Base-by-base conservation (phyloP, 257 asterid genomes). In the Solanum neorickii region DNA sequence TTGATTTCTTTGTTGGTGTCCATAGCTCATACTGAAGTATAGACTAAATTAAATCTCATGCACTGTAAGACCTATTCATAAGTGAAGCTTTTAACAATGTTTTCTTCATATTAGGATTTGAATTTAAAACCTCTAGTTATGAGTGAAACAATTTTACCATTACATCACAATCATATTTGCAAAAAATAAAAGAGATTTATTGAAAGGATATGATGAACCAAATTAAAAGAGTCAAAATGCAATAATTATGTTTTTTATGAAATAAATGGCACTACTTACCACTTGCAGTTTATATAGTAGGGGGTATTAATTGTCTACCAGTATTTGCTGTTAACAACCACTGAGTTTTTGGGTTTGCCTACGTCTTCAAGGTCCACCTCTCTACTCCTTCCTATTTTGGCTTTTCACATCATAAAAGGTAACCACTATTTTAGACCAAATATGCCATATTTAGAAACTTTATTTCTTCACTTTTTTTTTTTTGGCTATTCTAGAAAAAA, bases 91-190 rank as follows among this genome's bases (percentile, higher is more conserved):
- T 1, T 3, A 49, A 49, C 0, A 49, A 4, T 2, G 0, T 12
- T 46, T 12, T 46, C 0, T 15, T 49, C 60, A 49, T 49, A 49
- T 21, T 3, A 49, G 0, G 0, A 16, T 16, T 49, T 16, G 3
- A 49, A 15, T 0, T 49, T 3, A 16, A 49, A 14, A 49, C 0
- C 0, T 49, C 9, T 49, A 0, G 2, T 49, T 15, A 49, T 2
- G 23, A 3, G 9, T 15, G 60, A 6, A 49, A 6, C 0, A 49
- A 2, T 15, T 49, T 49, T 5, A 49, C 0, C 60, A 49, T 0
- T 37, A 1, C 1, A 37, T 1, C 0, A 37, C 0, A 37, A 37
- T 37, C 7, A 6, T 6, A 0, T 37, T 37, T 1, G 7, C 12
- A 0, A 44, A 11, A 42, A 42, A 10, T 42, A 12, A 46, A 13